Percentiles rank a stretch among this genome's conserved stretches.
Conservation (phyloP, 176 grass and related monocot genomes). For the Oryza coarctata region DNA sequence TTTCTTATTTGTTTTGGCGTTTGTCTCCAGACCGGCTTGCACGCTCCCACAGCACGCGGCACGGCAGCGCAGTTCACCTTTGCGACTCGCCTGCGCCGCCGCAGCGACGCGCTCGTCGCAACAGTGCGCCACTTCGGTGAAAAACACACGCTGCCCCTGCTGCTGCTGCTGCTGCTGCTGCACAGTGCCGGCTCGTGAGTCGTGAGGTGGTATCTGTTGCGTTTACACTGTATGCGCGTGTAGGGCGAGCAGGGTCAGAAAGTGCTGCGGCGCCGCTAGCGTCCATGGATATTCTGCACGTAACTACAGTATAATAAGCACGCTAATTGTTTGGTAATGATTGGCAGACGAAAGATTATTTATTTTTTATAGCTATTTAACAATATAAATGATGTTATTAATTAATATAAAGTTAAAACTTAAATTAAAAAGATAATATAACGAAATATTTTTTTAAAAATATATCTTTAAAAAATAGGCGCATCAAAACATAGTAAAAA, state of each 20-base stretch:
- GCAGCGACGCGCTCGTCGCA: constrained; percentile 4
- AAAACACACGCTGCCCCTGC: background rate
- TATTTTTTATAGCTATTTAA: too few relatives aligned
- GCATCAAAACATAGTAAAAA: too few relatives aligned
- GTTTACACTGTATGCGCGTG: background rate
- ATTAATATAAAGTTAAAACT: too few relatives aligned
- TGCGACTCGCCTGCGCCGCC: background rate
- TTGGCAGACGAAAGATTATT: too few relatives aligned
- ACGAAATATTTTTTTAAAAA: too few relatives aligned
- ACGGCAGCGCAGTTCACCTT: constrained; percentile 25
- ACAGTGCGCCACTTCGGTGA: background rate
- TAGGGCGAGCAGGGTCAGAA: background rate
- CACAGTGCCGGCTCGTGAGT: background rate
- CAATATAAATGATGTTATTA: too few relatives aligned
- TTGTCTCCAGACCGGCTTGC: constrained; percentile 34
- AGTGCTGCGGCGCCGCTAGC: background rate
- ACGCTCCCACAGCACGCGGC: constrained; percentile 40
- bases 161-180: background rate
- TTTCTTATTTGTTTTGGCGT: background rate
- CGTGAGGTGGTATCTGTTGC: background rate
- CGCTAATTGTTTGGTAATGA: too few relatives aligned
- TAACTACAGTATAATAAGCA: too few relatives aligned
- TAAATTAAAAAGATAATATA: too few relatives aligned
- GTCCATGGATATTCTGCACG: too few relatives aligned
- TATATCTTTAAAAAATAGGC: too few relatives aligned